These are phyloP conservation scores for Stachybotrys chartarum DNA, from an alignment of 2,329 filamentous ascomycete species.

Conservation along the genomic window DNA sequence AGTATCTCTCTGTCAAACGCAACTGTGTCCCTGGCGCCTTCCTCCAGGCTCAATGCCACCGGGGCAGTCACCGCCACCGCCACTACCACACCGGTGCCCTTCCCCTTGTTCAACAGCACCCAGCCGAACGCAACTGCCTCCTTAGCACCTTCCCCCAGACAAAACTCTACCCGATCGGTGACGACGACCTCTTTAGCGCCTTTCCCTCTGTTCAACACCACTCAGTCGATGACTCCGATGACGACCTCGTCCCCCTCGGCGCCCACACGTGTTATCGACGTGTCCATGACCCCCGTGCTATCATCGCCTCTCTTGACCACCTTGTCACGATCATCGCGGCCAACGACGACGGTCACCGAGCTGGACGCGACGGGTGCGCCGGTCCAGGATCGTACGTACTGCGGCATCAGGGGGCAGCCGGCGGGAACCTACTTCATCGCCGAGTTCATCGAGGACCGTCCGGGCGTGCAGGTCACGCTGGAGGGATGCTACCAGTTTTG, in stretches of 20 bases:
- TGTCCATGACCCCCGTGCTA: constrained; percentile 20
- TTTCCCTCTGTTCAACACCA: neutral
- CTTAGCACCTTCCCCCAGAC: neutral
- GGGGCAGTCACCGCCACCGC: constrained; percentile 7
- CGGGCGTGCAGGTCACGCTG: constrained; percentile 24
- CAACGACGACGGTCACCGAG: constrained; percentile 24
- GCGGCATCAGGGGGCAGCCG: constrained; percentile 29
- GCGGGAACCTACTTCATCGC: constrained; percentile 29
- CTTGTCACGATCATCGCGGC: constrained; percentile 12
- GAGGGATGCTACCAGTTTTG: constrained; percentile 36
- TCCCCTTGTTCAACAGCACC: no score
- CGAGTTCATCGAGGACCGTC: constrained; percentile 27
- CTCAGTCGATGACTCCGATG: constrained; percentile 1
- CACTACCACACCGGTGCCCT: constrained; percentile 3
- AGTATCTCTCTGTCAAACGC: no score
- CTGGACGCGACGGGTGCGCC: constrained; percentile 22
- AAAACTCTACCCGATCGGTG: constrained; percentile 3
- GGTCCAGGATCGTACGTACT: constrained; percentile 20
- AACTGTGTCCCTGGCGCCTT: neutral
- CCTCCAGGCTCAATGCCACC: neutral
- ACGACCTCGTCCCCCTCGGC: constrained; percentile 2
- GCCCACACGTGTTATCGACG: constrained; percentile 23
- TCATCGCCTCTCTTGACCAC: constrained; percentile 16
- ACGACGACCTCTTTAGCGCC: neutral
- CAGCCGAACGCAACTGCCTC: no score